These are phyloP conservation scores for Zymoseptoria crescenta DNA, from an alignment of 2,329 filamentous ascomycete species.

Conservation along the genomic window DNA sequence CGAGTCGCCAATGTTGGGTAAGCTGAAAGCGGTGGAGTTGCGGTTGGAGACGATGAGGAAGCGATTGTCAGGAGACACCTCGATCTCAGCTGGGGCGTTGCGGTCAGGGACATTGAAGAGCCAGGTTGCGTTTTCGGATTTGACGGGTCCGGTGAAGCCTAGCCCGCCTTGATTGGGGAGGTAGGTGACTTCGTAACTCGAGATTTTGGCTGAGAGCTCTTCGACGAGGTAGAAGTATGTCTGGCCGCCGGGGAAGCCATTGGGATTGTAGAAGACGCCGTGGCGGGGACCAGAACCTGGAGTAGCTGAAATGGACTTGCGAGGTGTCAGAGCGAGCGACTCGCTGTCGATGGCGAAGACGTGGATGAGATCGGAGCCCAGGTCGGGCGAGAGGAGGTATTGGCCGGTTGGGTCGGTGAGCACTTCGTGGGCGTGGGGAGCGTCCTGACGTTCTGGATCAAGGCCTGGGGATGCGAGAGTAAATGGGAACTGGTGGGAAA, in stretches of 20 bases:
- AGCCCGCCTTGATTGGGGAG: conserved; percentile 36
- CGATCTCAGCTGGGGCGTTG: conserved; percentile 50
- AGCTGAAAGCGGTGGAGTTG: conserved; percentile 48
- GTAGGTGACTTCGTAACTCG: conserved; percentile 43
- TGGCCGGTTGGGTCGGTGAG: conserved; percentile 33
- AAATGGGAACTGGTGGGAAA: conserved; percentile 26
- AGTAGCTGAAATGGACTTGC: conserved; percentile 19
- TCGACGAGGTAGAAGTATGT: conserved; percentile 37
- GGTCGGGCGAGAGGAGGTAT: conserved; percentile 32
- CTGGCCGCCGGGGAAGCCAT: conserved; percentile 18
- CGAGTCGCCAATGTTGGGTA: conserved; percentile 39
- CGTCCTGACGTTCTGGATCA: conserved; percentile 27
- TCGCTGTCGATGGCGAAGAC: conserved; percentile 25
- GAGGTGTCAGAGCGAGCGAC: conserved; percentile 21
- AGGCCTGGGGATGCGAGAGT: conserved; percentile 24
- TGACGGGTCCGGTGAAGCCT: conserved; percentile 35
- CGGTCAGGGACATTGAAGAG: conserved; percentile 36
- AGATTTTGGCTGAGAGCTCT: conserved; percentile 45
- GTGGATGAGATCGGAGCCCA: conserved; percentile 32
- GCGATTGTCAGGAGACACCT: conserved; percentile 42
- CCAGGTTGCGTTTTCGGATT: conserved; percentile 41
- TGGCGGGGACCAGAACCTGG: conserved; percentile 32
- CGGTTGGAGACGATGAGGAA: conserved; percentile 64
- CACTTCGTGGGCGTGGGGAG: conserved; percentile 31
- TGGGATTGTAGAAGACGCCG: conserved; percentile 30